Evolutionary conservation across 2,329 filamentous ascomycete genomes (phyloP), one percentile per base, ranked within the genome.

Genomic region (Colletotrichum shisoi): DNA sequence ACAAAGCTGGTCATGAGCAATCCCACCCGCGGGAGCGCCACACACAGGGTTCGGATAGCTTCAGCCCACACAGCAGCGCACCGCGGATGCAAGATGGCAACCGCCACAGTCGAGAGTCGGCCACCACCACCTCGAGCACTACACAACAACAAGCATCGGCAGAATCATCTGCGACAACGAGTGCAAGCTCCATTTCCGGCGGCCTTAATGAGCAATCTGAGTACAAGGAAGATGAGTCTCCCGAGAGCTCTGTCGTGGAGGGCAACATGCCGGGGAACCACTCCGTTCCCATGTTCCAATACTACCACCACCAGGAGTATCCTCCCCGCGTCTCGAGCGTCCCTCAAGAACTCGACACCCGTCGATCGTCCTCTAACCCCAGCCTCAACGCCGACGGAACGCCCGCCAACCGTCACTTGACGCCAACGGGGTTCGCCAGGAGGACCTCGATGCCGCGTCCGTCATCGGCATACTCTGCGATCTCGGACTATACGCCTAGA

Each of bases 401-500:
- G 3, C 79, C 80, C 40, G 83, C 86, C 68, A 86, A 87, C 70
- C 87, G 88, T 53, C 87, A 90, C 75, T 79, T 92, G 42, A 88
- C 88, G 3, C 88, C 85, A 27, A 87, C 78, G 51, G 83, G 84
- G 13, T 80, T 82, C 72, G 81, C 84, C 71, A 81, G 83, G 72
- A 80, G 87, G 73, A 87, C 81, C 67, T 87, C 86, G 15, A 75
- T 91, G 69, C 84, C 85, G 46, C 85, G 94, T 58, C 93, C 93
- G 5, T 84, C 84, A 27, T 97, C 94, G 13, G 83, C 89, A 5
- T 94, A 93, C 76, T 95, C 92, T 2, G 83, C 86, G 15, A 85
- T 86, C 54, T 93, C 91, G 17, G 93, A 96, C 54, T 79, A 87
- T 69, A 85, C 84, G 34, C 79, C 80, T 40, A 86, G 89, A 59